A percentile compares a stretch with the other conserved stretches of the same genome.
Evolutionary conservation across 2,329 filamentous ascomycete species (phyloP).

Genomic region (Penicillium sp.): DNA sequence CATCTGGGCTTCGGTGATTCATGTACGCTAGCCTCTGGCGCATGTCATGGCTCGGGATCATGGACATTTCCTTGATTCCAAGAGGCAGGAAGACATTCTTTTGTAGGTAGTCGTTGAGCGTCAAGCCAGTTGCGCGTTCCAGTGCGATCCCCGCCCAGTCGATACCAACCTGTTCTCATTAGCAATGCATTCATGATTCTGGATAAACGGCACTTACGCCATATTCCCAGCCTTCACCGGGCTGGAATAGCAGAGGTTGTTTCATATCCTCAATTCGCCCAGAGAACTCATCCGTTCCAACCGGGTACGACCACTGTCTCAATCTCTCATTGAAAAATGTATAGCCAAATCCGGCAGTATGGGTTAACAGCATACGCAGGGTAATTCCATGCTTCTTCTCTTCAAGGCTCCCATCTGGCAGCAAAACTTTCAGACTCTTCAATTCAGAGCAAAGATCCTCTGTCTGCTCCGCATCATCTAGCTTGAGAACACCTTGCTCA

Average conservation of each 20-base stretch:
- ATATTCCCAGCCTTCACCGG: conserved; percentile 62
- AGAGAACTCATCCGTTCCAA: conserved; percentile 58
- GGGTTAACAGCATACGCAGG: conserved; percentile 57
- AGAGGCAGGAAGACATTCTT: conserved; percentile 51
- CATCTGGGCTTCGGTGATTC: conserved; percentile 52
- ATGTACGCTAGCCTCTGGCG: conserved; percentile 56
- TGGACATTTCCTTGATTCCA: conserved; percentile 51
- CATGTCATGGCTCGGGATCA: conserved; percentile 58
- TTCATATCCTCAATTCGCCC: conserved; percentile 53
- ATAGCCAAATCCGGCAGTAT: conserved; percentile 59
- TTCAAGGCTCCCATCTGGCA: conserved; percentile 33
- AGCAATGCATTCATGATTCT: background rate
- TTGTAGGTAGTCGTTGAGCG: conserved; percentile 52
- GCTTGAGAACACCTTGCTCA: conserved; percentile 41
- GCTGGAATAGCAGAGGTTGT: conserved; percentile 60
- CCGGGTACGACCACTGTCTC: conserved; percentile 48
- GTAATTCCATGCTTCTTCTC: conserved; percentile 54
- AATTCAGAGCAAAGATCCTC: conserved; percentile 46
- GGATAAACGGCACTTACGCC: conserved; percentile 42
- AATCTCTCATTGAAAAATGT: conserved; percentile 53
- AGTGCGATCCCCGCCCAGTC: conserved; percentile 56
- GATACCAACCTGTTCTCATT: conserved; percentile 44
- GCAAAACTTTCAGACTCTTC: conserved; percentile 42
- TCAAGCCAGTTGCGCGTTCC: conserved; percentile 45
- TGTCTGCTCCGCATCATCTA: conserved; percentile 43